These are phyloP conservation scores for Trifolium repens DNA, from an alignment of 306 rosid species.

Conservation along the genomic window DNA sequence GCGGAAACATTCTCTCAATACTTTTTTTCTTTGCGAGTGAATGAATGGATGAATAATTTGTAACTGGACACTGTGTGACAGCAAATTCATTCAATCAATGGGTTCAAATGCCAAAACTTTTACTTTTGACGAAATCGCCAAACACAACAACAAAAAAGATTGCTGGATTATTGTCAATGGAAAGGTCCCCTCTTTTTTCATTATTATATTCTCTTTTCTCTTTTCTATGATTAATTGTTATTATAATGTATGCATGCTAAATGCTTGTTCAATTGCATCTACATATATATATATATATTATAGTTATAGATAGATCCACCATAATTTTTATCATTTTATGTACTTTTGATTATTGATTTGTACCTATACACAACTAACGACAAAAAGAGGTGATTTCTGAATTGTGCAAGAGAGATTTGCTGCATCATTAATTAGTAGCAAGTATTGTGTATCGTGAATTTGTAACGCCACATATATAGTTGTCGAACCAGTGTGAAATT, in stretches of 20 bases:
- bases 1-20: not conserved
- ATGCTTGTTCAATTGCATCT: not conserved
- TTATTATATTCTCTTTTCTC: not conserved
- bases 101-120: conserved; percentile 59
- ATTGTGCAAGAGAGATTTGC: not conserved
- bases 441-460: too few relatives aligned
- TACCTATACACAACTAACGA: too few relatives aligned
- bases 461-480: not conserved
- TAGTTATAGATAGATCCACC: not conserved
- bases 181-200: conserved; percentile 51
- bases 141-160: conserved; percentile 74
- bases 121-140: conserved; percentile 69
- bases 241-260: not conserved
- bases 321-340: not conserved
- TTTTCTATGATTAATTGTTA: not conserved
- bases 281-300: not conserved
- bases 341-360: too few relatives aligned
- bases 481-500: not conserved
- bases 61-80: conserved; percentile 38
- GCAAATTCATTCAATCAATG: conserved; percentile 44
- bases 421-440: not conserved
- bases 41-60: too few relatives aligned
- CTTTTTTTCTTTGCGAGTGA: not conserved
- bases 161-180: conserved; percentile 81
- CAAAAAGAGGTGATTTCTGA: not conserved